phyloP scores from a whole-genome alignment of 768 basidiomycete species.

The Lactarius hatsudake region DNA sequence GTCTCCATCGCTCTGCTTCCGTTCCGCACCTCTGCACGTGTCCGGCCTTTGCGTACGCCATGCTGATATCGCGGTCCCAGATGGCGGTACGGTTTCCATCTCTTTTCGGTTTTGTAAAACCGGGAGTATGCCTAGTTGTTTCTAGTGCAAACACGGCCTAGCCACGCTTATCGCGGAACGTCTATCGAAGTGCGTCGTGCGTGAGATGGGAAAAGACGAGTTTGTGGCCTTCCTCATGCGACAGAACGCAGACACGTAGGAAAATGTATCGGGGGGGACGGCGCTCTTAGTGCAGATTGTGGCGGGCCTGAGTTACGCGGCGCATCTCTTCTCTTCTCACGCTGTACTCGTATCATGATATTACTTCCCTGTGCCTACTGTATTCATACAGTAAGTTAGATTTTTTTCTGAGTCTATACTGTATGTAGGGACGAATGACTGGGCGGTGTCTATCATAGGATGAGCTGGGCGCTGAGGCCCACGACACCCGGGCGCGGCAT shows the following conservation, averaged over 20 bases:
- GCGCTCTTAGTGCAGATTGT: background rate
- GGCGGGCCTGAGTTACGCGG: background rate
- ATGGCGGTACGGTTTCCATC: conserved; percentile 49
- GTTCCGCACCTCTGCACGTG: conserved; percentile 62
- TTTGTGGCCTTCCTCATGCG: conserved; percentile 39
- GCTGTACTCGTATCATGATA: too few relatives aligned
- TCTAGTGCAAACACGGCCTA: conserved; percentile 77
- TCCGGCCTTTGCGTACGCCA: conserved; percentile 66
- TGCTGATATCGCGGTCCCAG: conserved; percentile 57
- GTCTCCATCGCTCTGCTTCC: conserved; percentile 43
- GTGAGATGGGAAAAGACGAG: conserved; percentile 45
- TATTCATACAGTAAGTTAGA: too few relatives aligned
- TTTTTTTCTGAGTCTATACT: too few relatives aligned
- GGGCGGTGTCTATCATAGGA: too few relatives aligned
- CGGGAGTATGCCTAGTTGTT: background rate
- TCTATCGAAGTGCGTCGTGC: conserved; percentile 50
- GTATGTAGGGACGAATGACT: too few relatives aligned
- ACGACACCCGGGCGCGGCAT: too few relatives aligned
- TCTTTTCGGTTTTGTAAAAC: background rate
- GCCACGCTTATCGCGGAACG: conserved; percentile 60
- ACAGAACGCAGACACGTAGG: conserved; percentile 7
- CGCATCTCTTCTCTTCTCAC: too few relatives aligned
- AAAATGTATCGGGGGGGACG: background rate
- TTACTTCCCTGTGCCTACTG: too few relatives aligned
- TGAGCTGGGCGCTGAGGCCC: too few relatives aligned